Conservation (phyloP, 2,329 filamentous ascomycete species). For the Clarireedia paspali region DNA sequence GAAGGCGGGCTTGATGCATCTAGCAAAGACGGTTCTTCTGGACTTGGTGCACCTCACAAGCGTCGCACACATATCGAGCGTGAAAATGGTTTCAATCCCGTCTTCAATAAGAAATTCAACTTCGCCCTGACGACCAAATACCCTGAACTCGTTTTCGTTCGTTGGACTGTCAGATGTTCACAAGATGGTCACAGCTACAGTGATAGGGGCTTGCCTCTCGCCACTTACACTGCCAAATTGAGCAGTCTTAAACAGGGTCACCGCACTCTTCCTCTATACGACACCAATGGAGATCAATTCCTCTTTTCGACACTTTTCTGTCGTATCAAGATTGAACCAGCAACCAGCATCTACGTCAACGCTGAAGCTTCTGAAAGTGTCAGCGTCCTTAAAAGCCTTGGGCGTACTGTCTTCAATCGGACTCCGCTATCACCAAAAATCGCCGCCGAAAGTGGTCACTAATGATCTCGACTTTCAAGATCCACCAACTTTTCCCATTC, state of each 20-base stretch:
- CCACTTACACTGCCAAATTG: conserved; percentile 89
- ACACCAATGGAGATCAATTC: conserved; percentile 84
- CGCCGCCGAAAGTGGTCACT: conserved; percentile 16
- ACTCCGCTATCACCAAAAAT: conserved; percentile 25
- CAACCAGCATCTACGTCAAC: conserved; percentile 49
- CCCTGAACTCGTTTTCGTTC: conserved; percentile 86
- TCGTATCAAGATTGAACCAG: conserved; percentile 61
- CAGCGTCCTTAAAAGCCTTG: conserved; percentile 48
- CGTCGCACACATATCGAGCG: conserved; percentile 72
- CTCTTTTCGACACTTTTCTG: conserved; percentile 93
- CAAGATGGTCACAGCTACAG: conserved; percentile 65
- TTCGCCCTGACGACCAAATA: conserved; percentile 89
- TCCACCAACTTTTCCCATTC: conserved; percentile 10
- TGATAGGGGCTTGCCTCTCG: conserved; percentile 58
- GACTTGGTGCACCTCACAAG: conserved; percentile 65
- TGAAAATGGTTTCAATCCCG: conserved; percentile 89
- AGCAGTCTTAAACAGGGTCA: conserved; percentile 85
- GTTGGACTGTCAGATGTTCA: conserved; percentile 86
- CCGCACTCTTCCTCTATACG: conserved; percentile 82
- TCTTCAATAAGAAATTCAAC: conserved; percentile 72
- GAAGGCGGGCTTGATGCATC: conserved; percentile 60
- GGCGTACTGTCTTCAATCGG: conserved; percentile 51
- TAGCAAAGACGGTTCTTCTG: conserved; percentile 54
- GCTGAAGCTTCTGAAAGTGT: conserved; percentile 37
- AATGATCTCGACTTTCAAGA: not conserved